phyloP scores from a whole-genome alignment of 805 yeast species.

The Candida arabinofermentans region DNA sequence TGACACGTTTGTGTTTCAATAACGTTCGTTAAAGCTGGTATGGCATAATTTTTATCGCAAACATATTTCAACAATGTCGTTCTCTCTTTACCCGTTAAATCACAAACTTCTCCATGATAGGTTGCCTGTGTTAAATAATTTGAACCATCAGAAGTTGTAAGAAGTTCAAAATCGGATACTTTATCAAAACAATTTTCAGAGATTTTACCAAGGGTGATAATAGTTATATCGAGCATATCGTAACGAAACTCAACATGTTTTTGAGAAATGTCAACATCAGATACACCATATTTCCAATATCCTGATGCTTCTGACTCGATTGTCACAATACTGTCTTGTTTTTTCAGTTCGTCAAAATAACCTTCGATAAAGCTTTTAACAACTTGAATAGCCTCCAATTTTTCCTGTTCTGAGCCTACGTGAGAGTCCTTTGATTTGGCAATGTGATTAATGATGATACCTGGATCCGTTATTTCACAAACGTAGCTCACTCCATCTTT shows the following conservation, averaged over 20 bases:
- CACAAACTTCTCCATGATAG: constrained; percentile 31
- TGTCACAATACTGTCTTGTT: too few relatives aligned
- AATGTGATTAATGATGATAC: not conserved
- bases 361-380: constrained; percentile 11
- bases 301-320: too few relatives aligned
- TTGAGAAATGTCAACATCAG: too few relatives aligned
- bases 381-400: constrained; percentile 16
- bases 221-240: not conserved
- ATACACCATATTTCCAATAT: not conserved
- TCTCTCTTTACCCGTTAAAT: constrained; percentile 30
- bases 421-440: not conserved
- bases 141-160: constrained; percentile 20
- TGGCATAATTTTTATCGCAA: constrained; percentile 18
- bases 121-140: constrained; percentile 27
- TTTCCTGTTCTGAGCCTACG: constrained; percentile 9
- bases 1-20: constrained; percentile 32
- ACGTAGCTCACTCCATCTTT: constrained; percentile 3
- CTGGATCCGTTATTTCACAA: constrained; percentile 8
- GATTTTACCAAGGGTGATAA: constrained; percentile 17
- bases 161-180: constrained; percentile 23
- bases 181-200: constrained; percentile 10
- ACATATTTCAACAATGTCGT: constrained; percentile 23
- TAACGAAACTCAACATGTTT: too few relatives aligned
- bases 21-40: constrained; percentile 20
- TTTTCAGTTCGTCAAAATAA: constrained; percentile 1